Conservation (phyloP, 1,284 basidiomycete genomes). For the Schizophyllum commune region DNA sequence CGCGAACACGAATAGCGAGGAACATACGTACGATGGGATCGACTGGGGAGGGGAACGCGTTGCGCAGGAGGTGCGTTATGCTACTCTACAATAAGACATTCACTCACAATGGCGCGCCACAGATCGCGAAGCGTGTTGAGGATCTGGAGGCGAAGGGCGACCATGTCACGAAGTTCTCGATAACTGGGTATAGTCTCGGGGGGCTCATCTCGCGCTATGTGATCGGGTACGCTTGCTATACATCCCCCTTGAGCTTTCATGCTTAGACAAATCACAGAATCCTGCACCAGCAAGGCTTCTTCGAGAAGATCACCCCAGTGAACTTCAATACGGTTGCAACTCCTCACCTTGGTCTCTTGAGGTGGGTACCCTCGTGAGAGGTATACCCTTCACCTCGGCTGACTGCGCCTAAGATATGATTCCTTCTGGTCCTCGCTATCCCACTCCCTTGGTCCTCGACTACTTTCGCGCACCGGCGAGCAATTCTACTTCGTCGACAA, state of each 20-base stretch:
- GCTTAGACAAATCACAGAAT: conserved; percentile 28
- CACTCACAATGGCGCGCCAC: not conserved
- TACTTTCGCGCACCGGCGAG: conserved; percentile 81
- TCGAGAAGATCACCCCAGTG: conserved; percentile 56
- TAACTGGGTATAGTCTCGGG: conserved; percentile 77
- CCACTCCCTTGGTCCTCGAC: conserved; percentile 57
- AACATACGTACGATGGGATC: conserved; percentile 66
- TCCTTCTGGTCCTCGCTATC: conserved; percentile 54
- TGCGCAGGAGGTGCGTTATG: conserved; percentile 25
- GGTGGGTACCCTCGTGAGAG: not conserved
- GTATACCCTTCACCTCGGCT: not conserved
- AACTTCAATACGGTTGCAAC: conserved; percentile 83
- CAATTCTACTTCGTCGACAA: conserved; percentile 74
- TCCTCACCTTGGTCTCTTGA: conserved; percentile 63
- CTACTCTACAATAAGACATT: conserved; percentile 22
- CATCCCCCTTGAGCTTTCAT: not conserved
- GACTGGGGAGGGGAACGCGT: conserved; percentile 70
- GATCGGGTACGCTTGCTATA: conserved; percentile 45
- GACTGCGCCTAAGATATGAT: conserved; percentile 32
- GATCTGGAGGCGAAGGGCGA: conserved; percentile 44
- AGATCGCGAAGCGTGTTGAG: conserved; percentile 48
- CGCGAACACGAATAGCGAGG: conserved; percentile 45
- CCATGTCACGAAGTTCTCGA: conserved; percentile 58
- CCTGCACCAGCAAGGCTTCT: conserved; percentile 63
- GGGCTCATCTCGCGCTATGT: conserved; percentile 76